A percentile compares a stretch with the other conserved stretches of the same genome.
Conservation (phyloP, 768 basidiomycete species). For the Flagelloscypha sp. region DNA sequence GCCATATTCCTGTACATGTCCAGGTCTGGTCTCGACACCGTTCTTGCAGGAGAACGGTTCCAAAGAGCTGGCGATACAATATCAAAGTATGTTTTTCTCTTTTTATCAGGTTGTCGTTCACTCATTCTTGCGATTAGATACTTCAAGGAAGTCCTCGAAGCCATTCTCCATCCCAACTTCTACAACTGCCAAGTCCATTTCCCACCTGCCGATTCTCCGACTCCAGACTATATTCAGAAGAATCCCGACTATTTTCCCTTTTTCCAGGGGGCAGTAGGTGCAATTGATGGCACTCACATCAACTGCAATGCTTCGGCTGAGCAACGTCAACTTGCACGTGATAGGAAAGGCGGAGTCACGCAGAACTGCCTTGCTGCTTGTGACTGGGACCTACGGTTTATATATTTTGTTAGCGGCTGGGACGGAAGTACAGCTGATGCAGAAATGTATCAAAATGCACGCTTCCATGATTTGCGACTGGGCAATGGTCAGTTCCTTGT, state of each 20-base stretch:
- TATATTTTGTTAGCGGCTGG: conserved; percentile 31
- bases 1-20: conserved; percentile 15
- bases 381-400: conserved; percentile 24
- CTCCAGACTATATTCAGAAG: conserved; percentile 9
- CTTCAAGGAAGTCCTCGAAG: too few relatives aligned
- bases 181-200: too few relatives aligned
- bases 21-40: too few relatives aligned
- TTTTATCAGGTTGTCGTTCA: too few relatives aligned
- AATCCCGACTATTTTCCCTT: conserved; percentile 19
- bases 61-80: conserved; percentile 4
- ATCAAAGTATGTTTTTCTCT: conserved; percentile 4
- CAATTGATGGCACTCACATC: conserved; percentile 21
- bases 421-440: conserved; percentile 32
- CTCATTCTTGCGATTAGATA: too few relatives aligned
- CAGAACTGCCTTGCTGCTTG: conserved; percentile 30
- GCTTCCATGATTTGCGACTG: conserved; percentile 19
- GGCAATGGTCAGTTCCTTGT: conserved; percentile 25
- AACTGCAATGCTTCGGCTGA: conserved; percentile 7
- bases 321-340: conserved; percentile 8
- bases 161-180: too few relatives aligned
- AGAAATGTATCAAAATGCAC: conserved; percentile 22
- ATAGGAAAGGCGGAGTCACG: conserved; percentile 21
- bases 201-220: conserved; percentile 4
- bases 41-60: conserved; percentile 9
- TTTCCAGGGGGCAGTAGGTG: conserved; percentile 16